These are phyloP conservation scores for Kondoa subrosea DNA, from an alignment of 768 basidiomycete species.

Conservation along the genomic window DNA sequence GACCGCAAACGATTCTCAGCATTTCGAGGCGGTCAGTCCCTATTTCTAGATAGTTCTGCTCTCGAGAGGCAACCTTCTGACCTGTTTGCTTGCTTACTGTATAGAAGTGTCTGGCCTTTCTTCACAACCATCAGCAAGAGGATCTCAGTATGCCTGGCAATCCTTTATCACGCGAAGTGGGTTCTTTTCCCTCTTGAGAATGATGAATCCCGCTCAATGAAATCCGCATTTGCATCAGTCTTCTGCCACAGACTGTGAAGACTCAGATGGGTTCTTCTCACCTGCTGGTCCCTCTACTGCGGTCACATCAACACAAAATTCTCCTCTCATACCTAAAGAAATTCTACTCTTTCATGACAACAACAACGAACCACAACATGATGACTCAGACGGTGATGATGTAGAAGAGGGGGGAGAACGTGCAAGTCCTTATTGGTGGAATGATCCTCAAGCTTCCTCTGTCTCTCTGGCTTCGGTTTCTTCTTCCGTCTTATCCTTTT, in stretches of 20 bases:
- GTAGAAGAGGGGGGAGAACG: neutral
- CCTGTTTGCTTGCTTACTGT: neutral
- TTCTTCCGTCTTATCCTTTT: conserved; percentile 3
- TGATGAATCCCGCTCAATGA: neutral
- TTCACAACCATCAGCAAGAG: neutral
- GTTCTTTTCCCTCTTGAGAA: neutral
- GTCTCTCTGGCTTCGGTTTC: neutral
- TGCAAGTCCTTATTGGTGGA: neutral
- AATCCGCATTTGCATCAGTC: neutral
- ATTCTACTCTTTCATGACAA: neutral
- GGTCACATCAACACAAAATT: neutral
- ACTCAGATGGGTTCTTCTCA: neutral
- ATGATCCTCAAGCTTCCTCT: neutral
- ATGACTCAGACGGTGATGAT: neutral
- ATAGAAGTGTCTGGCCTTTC: neutral
- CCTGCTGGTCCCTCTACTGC: neutral
- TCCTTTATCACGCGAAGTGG: neutral
- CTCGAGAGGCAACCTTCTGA: neutral
- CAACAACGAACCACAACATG: neutral
- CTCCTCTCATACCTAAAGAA: neutral
- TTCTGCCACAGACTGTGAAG: neutral
- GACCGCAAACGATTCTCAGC: too few relatives aligned
- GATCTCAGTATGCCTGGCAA: neutral
- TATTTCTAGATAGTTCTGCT: neutral
- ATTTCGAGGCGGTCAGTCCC: neutral